Percentiles rank a stretch among this genome's conserved stretches.
phyloP scores from a whole-genome alignment of 352 stramenopile species.

The Globisporangium carolinianum region DNA sequence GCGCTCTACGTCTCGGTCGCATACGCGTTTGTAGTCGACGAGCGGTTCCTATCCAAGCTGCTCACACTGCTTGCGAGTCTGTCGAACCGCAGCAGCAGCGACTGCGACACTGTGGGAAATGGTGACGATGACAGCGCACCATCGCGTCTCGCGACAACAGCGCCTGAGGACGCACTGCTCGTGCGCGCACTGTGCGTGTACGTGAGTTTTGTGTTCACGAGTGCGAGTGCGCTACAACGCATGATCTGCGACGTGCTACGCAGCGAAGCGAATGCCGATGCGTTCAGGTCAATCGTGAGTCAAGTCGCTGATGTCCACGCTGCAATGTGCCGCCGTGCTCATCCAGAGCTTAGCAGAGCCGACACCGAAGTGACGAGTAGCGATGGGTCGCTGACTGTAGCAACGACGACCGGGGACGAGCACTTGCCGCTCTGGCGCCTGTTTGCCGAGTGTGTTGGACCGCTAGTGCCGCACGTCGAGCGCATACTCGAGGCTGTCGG shows the following conservation, averaged over 20 bases:
- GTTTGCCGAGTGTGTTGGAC: conserved; percentile 10
- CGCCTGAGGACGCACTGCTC: conserved; percentile 6
- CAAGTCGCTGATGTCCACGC: conserved; percentile 16
- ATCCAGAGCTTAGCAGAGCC: not conserved
- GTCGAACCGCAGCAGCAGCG: not conserved
- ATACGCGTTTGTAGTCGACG: conserved; percentile 34
- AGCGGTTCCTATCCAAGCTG: conserved; percentile 54
- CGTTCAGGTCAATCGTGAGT: conserved; percentile 12
- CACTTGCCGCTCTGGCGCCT: conserved; percentile 26
- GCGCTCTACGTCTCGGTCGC: conserved; percentile 47
- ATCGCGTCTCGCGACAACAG: no score
- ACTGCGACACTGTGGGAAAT: not conserved
- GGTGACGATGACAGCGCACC: conserved; percentile 11
- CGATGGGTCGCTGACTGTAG: not conserved
- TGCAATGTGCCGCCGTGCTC: conserved; percentile 9
- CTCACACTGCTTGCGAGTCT: conserved; percentile 20
- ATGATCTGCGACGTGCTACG: conserved; percentile 38
- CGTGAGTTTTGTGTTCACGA: conserved; percentile 39
- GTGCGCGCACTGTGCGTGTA: conserved; percentile 44
- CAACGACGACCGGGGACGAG: conserved; percentile 1
- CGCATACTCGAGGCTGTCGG: not conserved
- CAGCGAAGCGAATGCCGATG: conserved; percentile 24
- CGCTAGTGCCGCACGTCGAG: conserved; percentile 3
- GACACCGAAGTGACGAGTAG: no score
- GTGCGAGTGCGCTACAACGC: conserved; percentile 16